These are phyloP conservation scores for Calonectria multiphialidica DNA, from an alignment of 2,329 filamentous ascomycete genomes.

Conservation along the genomic window DNA sequence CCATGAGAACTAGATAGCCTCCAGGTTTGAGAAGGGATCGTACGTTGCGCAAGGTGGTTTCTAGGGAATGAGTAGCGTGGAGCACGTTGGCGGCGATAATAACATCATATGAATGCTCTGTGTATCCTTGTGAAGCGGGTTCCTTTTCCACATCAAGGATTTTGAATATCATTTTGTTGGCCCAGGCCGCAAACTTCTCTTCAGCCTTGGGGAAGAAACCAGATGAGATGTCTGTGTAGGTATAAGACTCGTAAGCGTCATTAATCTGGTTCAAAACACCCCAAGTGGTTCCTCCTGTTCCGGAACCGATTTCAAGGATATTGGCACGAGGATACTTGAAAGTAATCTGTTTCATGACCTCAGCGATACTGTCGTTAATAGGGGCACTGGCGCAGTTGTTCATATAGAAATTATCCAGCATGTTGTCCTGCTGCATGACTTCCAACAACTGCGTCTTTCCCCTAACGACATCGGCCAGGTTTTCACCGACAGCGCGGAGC, in stretches of 20 bases:
- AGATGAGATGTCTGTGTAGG: constrained; percentile 55
- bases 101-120: constrained; percentile 41
- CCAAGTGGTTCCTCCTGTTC: constrained; percentile 22
- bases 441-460: constrained; percentile 27
- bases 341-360: constrained; percentile 21
- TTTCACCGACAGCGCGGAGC: constrained; percentile 25
- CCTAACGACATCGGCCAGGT: constrained; percentile 17
- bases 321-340: constrained; percentile 22
- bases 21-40: constrained; percentile 45
- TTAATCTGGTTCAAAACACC: constrained; percentile 12
- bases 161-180: constrained; percentile 46
- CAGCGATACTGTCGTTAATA: constrained; percentile 24
- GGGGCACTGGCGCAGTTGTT: constrained; percentile 20
- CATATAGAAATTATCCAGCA: constrained; percentile 31
- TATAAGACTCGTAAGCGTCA: constrained; percentile 39
- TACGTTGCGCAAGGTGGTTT: constrained; percentile 40
- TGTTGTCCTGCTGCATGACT: constrained; percentile 23
- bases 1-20: constrained; percentile 47
- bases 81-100: constrained; percentile 48
- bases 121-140: constrained; percentile 43
- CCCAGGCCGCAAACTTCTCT: constrained; percentile 38
- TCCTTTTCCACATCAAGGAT: constrained; percentile 50
- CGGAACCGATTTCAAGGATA: constrained; percentile 25
- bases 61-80: constrained; percentile 45
- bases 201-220: constrained; percentile 51